Conservation (phyloP, 495 filamentous ascomycete genomes). For the Talaromyces adpressus region DNA sequence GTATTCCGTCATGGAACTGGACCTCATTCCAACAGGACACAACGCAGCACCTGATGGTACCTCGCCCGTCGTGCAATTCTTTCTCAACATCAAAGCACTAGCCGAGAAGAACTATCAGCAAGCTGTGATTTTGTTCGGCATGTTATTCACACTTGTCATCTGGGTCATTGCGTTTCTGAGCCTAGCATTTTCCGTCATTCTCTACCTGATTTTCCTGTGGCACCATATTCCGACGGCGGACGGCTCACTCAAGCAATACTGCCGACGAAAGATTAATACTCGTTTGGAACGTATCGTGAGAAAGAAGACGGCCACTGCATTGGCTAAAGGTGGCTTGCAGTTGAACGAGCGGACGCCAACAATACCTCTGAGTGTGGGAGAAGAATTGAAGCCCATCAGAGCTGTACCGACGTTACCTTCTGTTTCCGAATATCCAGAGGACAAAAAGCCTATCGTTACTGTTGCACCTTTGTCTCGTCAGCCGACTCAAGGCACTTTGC, state of each 20-base stretch:
- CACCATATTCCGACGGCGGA: constrained; percentile 75
- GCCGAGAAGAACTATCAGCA: constrained; percentile 65
- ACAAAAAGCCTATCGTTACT: constrained; percentile 53
- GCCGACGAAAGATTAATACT: constrained; percentile 79
- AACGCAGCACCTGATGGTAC: constrained; percentile 46
- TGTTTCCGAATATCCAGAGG: constrained; percentile 41
- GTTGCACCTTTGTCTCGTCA: constrained; percentile 48
- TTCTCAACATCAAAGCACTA: constrained; percentile 66
- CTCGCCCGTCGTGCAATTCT: constrained; percentile 53
- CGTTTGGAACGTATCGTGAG: constrained; percentile 74
- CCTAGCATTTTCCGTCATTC: constrained; percentile 60
- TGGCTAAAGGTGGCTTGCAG: constrained; percentile 61
- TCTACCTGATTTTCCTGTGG: constrained; percentile 85
- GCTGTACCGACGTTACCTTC: constrained; percentile 64
- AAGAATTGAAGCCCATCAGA: constrained; percentile 37
- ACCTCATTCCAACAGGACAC: constrained; percentile 55
- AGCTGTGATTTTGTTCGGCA: constrained; percentile 74
- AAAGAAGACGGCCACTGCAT: constrained; percentile 74
- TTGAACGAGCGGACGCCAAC: constrained; percentile 50
- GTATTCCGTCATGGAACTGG: constrained; percentile 65
- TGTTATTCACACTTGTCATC: constrained; percentile 85
- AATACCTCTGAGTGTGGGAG: constrained; percentile 43
- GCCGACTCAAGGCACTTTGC: constrained; percentile 61
- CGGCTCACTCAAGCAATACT: constrained; percentile 75
- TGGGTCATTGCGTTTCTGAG: constrained; percentile 79